These are phyloP conservation scores for Fennellomyces sp. DNA, from an alignment of 371 early-diverging fungal species.

Conservation along the genomic window DNA sequence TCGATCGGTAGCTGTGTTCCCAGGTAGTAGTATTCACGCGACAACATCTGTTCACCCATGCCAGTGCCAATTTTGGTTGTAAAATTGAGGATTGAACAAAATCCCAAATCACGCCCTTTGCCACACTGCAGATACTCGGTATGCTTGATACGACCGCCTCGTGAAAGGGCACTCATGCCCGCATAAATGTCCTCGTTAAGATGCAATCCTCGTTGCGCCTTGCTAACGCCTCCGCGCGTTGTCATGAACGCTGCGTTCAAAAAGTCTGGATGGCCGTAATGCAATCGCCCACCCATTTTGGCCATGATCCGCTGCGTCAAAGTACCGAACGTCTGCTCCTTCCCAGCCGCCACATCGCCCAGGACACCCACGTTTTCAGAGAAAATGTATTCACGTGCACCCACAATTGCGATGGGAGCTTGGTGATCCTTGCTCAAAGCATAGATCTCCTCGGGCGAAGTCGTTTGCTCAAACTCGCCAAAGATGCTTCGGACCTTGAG, in stretches of 20 bases:
- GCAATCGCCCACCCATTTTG: slow-evolving; percentile 78
- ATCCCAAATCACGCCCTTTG: slow-evolving; percentile 91
- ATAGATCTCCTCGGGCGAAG: slow-evolving; percentile 40
- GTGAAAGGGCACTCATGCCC: slow-evolving; percentile 84
- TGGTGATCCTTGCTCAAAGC: slow-evolving; percentile 17
- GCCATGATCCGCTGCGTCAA: slow-evolving; percentile 89
- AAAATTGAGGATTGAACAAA: slow-evolving; percentile 87
- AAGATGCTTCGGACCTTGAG: slow-evolving; percentile 90
- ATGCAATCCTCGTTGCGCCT: slow-evolving; percentile 90
- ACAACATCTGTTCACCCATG: slow-evolving; percentile 91
- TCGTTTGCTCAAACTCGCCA: slow-evolving; percentile 84
- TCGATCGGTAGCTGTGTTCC: slow-evolving; percentile 84
- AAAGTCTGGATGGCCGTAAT: slow-evolving; percentile 94
- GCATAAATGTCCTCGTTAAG: slow-evolving; percentile 94
- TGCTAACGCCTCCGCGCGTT: slow-evolving; percentile 85
- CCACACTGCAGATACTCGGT: slow-evolving; percentile 92
- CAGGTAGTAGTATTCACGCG: slow-evolving; percentile 88
- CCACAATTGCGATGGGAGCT: slow-evolving; percentile 86
- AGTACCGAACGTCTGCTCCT: slow-evolving; percentile 90
- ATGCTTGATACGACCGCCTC: slow-evolving; percentile 91
- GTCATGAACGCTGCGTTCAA: slow-evolving; percentile 88
- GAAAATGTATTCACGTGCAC: slow-evolving; percentile 90
- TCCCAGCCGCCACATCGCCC: slow-evolving; percentile 90
- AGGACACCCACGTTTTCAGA: slow-evolving; percentile 87
- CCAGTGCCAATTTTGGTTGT: slow-evolving; percentile 91